phyloP scores from a whole-genome alignment of 495 filamentous ascomycete species.

The Xylaria bambusicola region DNA sequence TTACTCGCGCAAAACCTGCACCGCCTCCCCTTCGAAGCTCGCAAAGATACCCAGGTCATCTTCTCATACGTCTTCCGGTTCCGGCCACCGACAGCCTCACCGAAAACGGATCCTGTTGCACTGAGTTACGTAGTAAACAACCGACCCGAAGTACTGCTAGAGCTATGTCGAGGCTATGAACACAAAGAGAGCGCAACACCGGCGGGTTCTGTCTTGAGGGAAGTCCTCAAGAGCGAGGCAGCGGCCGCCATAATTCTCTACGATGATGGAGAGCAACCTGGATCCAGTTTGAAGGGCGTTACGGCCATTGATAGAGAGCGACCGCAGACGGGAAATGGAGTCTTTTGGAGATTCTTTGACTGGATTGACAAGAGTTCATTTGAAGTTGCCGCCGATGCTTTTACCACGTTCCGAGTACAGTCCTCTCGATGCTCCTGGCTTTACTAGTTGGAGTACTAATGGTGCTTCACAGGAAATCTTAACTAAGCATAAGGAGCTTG shows the following conservation, averaged over 20 bases:
- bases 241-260: conserved; percentile 88
- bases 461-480: conserved; percentile 69
- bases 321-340: conserved; percentile 70
- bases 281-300: conserved; percentile 55
- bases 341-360: conserved; percentile 97
- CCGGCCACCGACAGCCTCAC: conserved; percentile 59
- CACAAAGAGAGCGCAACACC: conserved; percentile 89
- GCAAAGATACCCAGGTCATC: conserved; percentile 87
- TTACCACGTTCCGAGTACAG: conserved; percentile 89
- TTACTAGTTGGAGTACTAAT: conserved; percentile 6
- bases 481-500: conserved; percentile 88
- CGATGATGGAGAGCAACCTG: conserved; percentile 71
- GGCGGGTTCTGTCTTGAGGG: conserved; percentile 86
- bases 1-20: conserved; percentile 76
- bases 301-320: conserved; percentile 66
- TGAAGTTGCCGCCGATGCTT: conserved; percentile 95
- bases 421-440: background rate
- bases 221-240: conserved; percentile 88
- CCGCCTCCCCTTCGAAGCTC: conserved; percentile 87
- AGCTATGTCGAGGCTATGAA: conserved; percentile 86
- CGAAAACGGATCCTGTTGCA: conserved; percentile 71
- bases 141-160: conserved; percentile 82
- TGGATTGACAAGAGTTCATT: conserved; percentile 96
- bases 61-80: conserved; percentile 87
- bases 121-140: conserved; percentile 82